Conservation (phyloP, 306 rosid species). For the Fragaria vesca region DNA sequence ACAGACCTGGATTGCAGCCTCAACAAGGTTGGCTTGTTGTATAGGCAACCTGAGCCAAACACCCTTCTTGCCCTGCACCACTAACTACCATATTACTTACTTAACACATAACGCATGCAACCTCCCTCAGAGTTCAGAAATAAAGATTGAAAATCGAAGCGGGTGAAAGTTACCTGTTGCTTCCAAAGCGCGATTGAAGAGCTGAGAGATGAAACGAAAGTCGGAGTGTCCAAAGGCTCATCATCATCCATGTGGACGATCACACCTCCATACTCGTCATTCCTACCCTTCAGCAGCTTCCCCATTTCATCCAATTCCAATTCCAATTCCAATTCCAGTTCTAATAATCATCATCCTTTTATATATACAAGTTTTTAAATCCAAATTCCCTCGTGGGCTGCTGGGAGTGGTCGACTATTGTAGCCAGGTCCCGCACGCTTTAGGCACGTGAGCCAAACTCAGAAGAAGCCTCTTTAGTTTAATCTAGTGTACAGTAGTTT, state of each 20-base stretch:
- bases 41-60: slow-evolving; percentile 75
- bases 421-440: too few species aligned
- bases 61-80: slow-evolving; percentile 62
- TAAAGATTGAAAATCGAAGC: neutral
- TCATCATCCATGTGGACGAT: neutral
- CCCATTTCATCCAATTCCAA: neutral
- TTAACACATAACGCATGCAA: too few species aligned
- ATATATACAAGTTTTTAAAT: too few species aligned
- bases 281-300: neutral
- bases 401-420: too few species aligned
- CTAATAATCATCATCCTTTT: too few species aligned
- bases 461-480: too few species aligned
- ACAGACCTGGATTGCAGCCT: slow-evolving; percentile 55
- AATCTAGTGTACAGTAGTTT: neutral
- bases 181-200: slow-evolving; percentile 12
- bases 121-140: neutral
- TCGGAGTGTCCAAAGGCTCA: neutral
- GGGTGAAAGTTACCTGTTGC: neutral
- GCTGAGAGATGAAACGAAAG: neutral
- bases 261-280: slow-evolving; percentile 14
- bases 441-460: too few species aligned
- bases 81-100: neutral
- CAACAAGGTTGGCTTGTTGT: slow-evolving; percentile 55
- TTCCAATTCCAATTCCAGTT: too few species aligned
- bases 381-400: too few species aligned